Percentiles rank a stretch among this genome's conserved stretches.
phyloP scores from a whole-genome alignment of 1,284 basidiomycete genomes.

The Flammula alnicola region DNA sequence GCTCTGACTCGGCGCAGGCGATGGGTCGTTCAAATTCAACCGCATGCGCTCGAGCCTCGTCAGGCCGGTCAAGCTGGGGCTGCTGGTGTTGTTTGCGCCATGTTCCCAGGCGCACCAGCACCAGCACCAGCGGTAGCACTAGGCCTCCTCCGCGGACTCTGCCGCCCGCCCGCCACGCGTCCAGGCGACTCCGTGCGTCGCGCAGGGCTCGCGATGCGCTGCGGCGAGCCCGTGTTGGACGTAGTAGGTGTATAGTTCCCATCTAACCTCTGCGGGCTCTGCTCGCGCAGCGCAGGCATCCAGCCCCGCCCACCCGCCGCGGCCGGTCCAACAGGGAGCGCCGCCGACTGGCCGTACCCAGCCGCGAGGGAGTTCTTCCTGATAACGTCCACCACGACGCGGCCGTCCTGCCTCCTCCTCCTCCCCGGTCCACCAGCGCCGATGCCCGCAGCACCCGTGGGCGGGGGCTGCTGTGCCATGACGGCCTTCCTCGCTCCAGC shows the following conservation, averaged over 20 bases:
- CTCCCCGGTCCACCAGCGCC: conserved; percentile 1
- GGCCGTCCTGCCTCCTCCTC: conserved; percentile 16
- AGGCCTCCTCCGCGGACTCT: conserved; percentile 21
- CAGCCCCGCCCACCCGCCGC: background rate
- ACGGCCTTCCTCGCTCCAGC: background rate
- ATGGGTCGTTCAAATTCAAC: conserved; percentile 20
- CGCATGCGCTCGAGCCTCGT: conserved; percentile 23
- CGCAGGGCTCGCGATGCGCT: conserved; percentile 9
- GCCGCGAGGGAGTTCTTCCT: conserved; percentile 40
- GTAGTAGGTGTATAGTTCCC: background rate
- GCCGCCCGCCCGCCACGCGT: conserved; percentile 15
- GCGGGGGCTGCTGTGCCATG: background rate
- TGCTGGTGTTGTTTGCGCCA: background rate
- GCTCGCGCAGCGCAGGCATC: conserved; percentile 4
- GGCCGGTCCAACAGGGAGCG: background rate
- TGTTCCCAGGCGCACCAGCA: background rate
- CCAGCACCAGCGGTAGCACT: background rate
- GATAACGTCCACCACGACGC: conserved; percentile 44
- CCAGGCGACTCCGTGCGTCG: conserved; percentile 5
- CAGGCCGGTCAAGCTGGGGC: conserved; percentile 1
- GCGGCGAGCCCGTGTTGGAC: background rate
- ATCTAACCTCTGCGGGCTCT: conserved; percentile 2
- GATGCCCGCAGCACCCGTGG: background rate
- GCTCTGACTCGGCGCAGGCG: background rate
- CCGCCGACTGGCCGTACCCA: conserved; percentile 1